Evolutionary conservation across 2,329 filamentous ascomycete genomes (phyloP).

Genomic region (Emergomyces orientalis): DNA sequence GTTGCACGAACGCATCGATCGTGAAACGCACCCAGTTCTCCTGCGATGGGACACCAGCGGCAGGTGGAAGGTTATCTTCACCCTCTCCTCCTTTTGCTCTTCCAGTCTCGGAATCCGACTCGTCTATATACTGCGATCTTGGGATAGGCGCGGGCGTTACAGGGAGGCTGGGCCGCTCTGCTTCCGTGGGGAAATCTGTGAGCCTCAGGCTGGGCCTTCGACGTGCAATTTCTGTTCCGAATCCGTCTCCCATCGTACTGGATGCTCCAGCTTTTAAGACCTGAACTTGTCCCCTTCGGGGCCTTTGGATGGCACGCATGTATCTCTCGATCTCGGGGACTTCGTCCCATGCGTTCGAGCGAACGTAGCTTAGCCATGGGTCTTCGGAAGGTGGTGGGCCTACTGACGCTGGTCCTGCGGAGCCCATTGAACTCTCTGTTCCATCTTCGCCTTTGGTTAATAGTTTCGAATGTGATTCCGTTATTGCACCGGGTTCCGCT

Average conservation of each 20-base stretch:
- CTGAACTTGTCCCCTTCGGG: constrained; percentile 43
- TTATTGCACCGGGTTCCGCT: constrained; percentile 7
- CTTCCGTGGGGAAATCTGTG: constrained; percentile 77
- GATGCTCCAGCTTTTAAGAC: constrained; percentile 23
- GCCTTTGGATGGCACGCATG: constrained; percentile 64
- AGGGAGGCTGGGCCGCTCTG: constrained; percentile 76
- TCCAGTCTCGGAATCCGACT: constrained; percentile 37
- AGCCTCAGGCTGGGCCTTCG: constrained; percentile 54
- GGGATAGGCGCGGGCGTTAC: constrained; percentile 77
- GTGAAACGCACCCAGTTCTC: constrained; percentile 83
- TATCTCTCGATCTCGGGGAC: constrained; percentile 81
- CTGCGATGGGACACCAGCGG: constrained; percentile 77
- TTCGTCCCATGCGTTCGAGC: constrained; percentile 86
- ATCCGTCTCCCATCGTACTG: constrained; percentile 19
- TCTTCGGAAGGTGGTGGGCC: constrained; percentile 37
- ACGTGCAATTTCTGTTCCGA: constrained; percentile 16
- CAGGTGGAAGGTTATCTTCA: constrained; percentile 56
- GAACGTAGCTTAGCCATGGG: constrained; percentile 64
- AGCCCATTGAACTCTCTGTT: constrained; percentile 10
- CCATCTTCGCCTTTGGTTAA: background rate
- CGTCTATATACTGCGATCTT: constrained; percentile 47
- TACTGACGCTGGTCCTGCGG: constrained; percentile 8
- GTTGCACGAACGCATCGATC: constrained; percentile 36
- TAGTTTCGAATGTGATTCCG: constrained; percentile 1
- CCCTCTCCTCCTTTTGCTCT: constrained; percentile 28